phyloP scores from a whole-genome alignment of 2,329 filamentous ascomycete species.

The Trichophyton benhamiae region DNA sequence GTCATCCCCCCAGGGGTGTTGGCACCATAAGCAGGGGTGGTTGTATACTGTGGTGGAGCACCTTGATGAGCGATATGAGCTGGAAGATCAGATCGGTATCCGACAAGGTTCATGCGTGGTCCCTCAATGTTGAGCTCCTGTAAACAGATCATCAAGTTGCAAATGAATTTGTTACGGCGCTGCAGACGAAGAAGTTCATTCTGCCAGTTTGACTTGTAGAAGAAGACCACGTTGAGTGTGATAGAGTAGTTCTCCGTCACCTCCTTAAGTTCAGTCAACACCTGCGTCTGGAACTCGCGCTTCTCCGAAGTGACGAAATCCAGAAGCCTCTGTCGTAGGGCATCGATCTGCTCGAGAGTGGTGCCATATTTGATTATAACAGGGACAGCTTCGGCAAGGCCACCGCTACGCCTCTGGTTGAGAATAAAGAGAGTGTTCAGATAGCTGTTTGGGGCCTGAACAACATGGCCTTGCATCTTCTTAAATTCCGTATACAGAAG shows the following conservation, averaged over 20 bases:
- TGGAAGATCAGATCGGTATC: slow-evolving; percentile 54
- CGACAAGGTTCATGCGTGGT: slow-evolving; percentile 59
- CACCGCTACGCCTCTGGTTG: slow-evolving; percentile 82
- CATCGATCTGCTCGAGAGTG: slow-evolving; percentile 67
- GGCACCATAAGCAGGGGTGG: slow-evolving; percentile 26
- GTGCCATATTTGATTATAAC: slow-evolving; percentile 84
- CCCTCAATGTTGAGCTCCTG: slow-evolving; percentile 74
- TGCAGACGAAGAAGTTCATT: slow-evolving; percentile 84
- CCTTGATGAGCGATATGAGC: slow-evolving; percentile 47
- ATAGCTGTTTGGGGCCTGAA: slow-evolving; percentile 89
- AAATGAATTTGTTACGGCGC: slow-evolving; percentile 87
- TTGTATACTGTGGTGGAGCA: slow-evolving; percentile 35
- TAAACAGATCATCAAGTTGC: slow-evolving; percentile 78
- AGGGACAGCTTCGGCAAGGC: slow-evolving; percentile 72
- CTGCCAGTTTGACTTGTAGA: slow-evolving; percentile 95
- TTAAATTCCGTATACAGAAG: slow-evolving; percentile 94
- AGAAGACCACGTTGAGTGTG: slow-evolving; percentile 85
- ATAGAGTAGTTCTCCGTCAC: slow-evolving; percentile 75
- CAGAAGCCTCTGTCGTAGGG: slow-evolving; percentile 64
- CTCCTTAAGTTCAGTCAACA: slow-evolving; percentile 69
- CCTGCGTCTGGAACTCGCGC: slow-evolving; percentile 75
- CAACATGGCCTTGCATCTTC: slow-evolving; percentile 94
- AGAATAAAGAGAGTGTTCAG: slow-evolving; percentile 89
- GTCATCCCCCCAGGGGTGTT: slow-evolving; percentile 28
- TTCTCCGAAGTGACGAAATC: slow-evolving; percentile 77